phyloP scores from a whole-genome alignment of 2,329 filamentous ascomycete species.

The Grosmannia huntii region DNA sequence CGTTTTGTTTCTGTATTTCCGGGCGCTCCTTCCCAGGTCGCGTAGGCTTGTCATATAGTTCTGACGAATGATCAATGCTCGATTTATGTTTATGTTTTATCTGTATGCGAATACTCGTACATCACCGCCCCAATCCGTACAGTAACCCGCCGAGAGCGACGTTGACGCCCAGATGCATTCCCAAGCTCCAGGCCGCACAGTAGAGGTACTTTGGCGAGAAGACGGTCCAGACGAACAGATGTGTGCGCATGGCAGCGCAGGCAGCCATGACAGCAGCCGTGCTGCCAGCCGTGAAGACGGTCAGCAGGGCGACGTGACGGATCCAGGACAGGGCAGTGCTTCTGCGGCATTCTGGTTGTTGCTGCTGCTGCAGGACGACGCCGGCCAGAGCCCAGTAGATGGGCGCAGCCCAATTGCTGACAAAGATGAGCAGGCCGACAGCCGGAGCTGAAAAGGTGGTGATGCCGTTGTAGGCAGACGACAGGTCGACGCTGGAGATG shows the following conservation, averaged over 20 bases:
- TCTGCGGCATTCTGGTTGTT: too few relatives aligned
- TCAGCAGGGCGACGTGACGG: slow-evolving; percentile 50
- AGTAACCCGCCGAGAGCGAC: slow-evolving; percentile 46
- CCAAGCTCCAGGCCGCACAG: slow-evolving; percentile 74
- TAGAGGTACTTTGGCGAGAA: slow-evolving; percentile 97
- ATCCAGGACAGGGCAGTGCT: slow-evolving; percentile 6
- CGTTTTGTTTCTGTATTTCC: background rate
- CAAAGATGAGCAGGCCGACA: slow-evolving; percentile 73
- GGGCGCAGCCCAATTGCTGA: slow-evolving; percentile 83
- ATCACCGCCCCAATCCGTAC: slow-evolving; percentile 33
- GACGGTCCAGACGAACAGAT: slow-evolving; percentile 97
- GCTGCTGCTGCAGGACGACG: slow-evolving; percentile 31
- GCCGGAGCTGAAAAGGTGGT: slow-evolving; percentile 64
- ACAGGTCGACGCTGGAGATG: slow-evolving; percentile 90
- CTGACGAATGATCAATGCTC: background rate
- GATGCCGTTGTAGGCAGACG: slow-evolving; percentile 89
- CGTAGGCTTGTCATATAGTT: background rate
- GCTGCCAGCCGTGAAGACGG: slow-evolving; percentile 54
- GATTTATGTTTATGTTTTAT: background rate
- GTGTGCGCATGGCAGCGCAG: slow-evolving; percentile 70
- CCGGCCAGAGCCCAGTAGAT: slow-evolving; percentile 72
- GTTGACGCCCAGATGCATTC: slow-evolving; percentile 67
- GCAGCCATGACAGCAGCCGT: slow-evolving; percentile 72
- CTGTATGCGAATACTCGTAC: background rate
- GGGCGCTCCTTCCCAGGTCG: background rate